Evolutionary conservation across 345 rosid genomes (phyloP).

Genomic region (Excoecaria cochinchinensis): DNA sequence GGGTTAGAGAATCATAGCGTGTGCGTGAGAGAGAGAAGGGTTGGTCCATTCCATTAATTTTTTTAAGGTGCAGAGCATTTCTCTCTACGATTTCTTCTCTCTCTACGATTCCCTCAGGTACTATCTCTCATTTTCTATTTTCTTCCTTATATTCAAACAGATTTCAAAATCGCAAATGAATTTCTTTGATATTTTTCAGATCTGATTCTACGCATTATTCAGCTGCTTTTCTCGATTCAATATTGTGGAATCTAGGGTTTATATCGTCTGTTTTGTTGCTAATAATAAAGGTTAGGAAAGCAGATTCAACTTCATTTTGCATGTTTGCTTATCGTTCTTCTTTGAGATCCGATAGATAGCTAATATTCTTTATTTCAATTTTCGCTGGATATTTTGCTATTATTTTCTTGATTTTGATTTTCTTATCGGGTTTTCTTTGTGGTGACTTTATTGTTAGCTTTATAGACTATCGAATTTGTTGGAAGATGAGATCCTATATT

Average conservation of each 20-base stretch:
- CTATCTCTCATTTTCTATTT: background rate
- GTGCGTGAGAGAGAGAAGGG: background rate
- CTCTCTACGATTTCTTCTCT: background rate
- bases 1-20: background rate
- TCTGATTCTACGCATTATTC: constrained; percentile 3
- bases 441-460: too few species aligned
- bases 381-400: too few species aligned
- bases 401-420: too few species aligned
- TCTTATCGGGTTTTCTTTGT: too few species aligned
- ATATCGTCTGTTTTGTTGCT: background rate
- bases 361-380: too few species aligned
- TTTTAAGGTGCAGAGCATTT: background rate
- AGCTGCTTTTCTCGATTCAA: background rate
- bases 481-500: too few species aligned
- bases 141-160: background rate
- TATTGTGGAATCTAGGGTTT: constrained; percentile 1
- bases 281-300: background rate
- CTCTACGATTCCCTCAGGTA: background rate
- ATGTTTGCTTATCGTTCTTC: background rate
- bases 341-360: background rate
- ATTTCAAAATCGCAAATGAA: background rate
- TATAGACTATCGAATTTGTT: too few species aligned
- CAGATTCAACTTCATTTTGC: background rate
- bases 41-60: background rate
- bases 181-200: background rate